A percentile compares a stretch with the other conserved stretches of the same genome.
Conservation (phyloP, 345 rosid species). For the Pistacia atlantica region DNA sequence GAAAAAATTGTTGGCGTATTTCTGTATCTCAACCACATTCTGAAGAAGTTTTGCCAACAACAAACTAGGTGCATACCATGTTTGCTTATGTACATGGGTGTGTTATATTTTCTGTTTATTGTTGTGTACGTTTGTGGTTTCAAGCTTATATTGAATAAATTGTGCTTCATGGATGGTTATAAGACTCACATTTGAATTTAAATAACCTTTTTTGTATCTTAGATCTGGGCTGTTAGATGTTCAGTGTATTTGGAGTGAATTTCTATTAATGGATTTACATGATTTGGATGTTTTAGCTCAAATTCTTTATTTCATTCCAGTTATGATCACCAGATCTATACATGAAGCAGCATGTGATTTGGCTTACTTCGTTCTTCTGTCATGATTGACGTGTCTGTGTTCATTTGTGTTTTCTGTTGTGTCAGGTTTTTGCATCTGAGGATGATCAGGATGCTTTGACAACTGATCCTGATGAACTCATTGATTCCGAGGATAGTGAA, state of each 20-base stretch:
- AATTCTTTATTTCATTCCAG: too few relatives aligned
- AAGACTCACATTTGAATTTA: neutral
- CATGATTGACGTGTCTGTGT: slow-evolving; percentile 8
- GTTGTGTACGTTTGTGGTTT: slow-evolving; percentile 1
- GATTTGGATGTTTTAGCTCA: neutral
- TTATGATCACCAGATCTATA: neutral
- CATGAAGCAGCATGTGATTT: neutral
- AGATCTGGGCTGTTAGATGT: neutral
- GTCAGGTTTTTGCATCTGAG: slow-evolving; percentile 93
- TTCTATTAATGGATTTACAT: neutral
- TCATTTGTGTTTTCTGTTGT: slow-evolving; percentile 25
- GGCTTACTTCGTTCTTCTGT: neutral
- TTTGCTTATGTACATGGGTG: neutral
- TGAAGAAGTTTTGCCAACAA: neutral
- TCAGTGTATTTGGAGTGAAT: neutral
- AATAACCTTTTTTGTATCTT: neutral
- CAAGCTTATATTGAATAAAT: neutral
- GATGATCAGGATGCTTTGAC: slow-evolving; percentile 98
- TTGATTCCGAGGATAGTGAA: slow-evolving; percentile 98
- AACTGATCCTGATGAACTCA: slow-evolving; percentile 98
- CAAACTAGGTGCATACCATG: neutral
- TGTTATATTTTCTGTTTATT: neutral
- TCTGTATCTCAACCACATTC: neutral
- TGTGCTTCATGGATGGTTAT: neutral
- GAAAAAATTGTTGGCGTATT: neutral